Conservation (phyloP, 1,139 yeast species). For the Blastobotrys petasosporus region DNA sequence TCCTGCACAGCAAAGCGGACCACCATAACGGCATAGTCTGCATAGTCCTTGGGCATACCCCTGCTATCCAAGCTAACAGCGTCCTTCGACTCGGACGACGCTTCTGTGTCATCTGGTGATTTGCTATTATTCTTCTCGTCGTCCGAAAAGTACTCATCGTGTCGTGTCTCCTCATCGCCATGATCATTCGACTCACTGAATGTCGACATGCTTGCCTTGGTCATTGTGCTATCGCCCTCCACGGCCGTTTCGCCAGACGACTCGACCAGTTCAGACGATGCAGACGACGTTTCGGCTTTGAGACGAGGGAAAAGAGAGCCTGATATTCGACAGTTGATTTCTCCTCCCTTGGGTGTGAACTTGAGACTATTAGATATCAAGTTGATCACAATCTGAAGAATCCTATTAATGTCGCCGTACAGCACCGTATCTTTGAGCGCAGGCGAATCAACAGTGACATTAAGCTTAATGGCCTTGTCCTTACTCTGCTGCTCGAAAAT, state of each 20-base stretch:
- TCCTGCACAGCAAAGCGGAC: slow-evolving; percentile 48
- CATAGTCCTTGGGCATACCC: neutral
- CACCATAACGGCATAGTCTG: slow-evolving; percentile 15
- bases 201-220: slow-evolving; percentile 11
- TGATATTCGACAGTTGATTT: slow-evolving; percentile 40
- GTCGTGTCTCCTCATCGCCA: neutral
- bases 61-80: neutral
- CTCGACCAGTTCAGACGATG: neutral
- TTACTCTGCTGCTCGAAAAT: slow-evolving; percentile 81
- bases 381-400: slow-evolving; percentile 88
- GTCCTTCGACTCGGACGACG: slow-evolving; percentile 1
- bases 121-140: neutral
- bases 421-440: slow-evolving; percentile 44
- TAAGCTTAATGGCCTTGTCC: slow-evolving; percentile 58
- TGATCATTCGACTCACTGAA: neutral
- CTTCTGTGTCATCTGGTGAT: neutral
- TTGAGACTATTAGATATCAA: slow-evolving; percentile 83
- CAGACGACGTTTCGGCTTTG: neutral
- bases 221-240: slow-evolving; percentile 14
- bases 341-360: slow-evolving; percentile 86
- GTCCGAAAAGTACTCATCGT: neutral
- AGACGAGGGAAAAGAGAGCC: neutral
- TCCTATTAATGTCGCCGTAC: slow-evolving; percentile 87
- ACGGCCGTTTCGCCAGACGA: slow-evolving; percentile 6
- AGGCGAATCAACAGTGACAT: slow-evolving; percentile 40